phyloP scores from a whole-genome alignment of 78 protist species.

The Speleostelium caveatum region DNA sequence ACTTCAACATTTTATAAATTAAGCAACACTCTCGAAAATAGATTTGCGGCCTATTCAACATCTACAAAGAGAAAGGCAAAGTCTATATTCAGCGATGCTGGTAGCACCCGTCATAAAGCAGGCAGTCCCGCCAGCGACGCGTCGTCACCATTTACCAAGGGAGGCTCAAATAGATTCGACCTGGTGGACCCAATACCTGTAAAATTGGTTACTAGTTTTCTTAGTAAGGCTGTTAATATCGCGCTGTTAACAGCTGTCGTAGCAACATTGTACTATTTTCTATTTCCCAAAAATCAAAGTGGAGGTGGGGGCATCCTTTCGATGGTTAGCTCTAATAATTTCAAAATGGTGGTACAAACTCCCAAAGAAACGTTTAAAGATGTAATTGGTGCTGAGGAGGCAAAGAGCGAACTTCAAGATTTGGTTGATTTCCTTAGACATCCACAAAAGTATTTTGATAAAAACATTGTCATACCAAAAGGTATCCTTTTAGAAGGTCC shows the following conservation, averaged over 20 bases:
- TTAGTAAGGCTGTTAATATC: neutral
- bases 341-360: conserved; percentile 5
- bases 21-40: too few species aligned
- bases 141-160: too few species aligned
- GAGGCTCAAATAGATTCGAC: too few species aligned
- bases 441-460: conserved; percentile 87
- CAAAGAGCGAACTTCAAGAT: conserved; percentile 91
- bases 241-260: neutral
- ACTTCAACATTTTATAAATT: too few species aligned
- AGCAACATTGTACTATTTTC: neutral
- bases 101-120: too few species aligned
- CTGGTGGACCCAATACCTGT: neutral
- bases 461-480: conserved; percentile 91
- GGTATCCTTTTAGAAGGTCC: conserved; percentile 95
- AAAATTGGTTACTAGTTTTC: neutral
- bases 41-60: too few species aligned
- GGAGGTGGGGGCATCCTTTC: conserved; percentile 51
- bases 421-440: conserved; percentile 87
- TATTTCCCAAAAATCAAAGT: neutral
- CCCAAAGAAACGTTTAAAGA: conserved; percentile 80
- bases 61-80: too few species aligned
- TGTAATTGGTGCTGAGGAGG: conserved; percentile 86
- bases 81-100: too few species aligned
- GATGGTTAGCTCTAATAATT: neutral
- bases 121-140: too few species aligned